Percentiles rank a stretch among this genome's conserved stretches.
Conservation (phyloP, 2,329 filamentous ascomycete genomes). For the Simplicillium sp. region DNA sequence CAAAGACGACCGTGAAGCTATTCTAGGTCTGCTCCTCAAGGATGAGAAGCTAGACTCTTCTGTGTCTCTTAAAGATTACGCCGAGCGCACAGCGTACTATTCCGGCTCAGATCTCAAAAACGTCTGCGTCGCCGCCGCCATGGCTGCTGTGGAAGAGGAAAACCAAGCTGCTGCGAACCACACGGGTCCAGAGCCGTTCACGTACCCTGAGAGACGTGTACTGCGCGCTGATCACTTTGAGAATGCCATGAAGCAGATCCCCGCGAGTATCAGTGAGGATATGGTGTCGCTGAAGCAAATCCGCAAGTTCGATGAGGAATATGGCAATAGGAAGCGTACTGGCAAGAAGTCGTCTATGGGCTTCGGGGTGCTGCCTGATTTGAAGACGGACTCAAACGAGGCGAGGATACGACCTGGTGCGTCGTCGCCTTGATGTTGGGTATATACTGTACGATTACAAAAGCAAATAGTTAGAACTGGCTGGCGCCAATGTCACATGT, state of each 20-base stretch:
- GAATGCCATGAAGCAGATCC: slow-evolving; percentile 77
- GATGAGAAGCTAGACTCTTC: slow-evolving; percentile 53
- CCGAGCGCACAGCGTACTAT: slow-evolving; percentile 63
- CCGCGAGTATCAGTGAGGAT: slow-evolving; percentile 85
- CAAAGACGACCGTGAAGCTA: slow-evolving; percentile 54
- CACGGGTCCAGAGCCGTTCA: slow-evolving; percentile 32
- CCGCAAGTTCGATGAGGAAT: slow-evolving; percentile 91
- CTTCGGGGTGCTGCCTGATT: slow-evolving; percentile 40
- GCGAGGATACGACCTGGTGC: slow-evolving; percentile 29
- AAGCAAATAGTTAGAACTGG: too few relatives aligned
- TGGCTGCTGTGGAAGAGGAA: slow-evolving; percentile 72
- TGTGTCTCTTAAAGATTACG: slow-evolving; percentile 54
- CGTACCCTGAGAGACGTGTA: slow-evolving; percentile 48
- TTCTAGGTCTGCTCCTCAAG: slow-evolving; percentile 62
- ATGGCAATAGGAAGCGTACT: slow-evolving; percentile 68
- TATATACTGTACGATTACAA: background rate
- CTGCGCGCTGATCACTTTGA: slow-evolving; percentile 69
- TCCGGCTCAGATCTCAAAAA: slow-evolving; percentile 81
- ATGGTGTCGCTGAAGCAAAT: slow-evolving; percentile 82
- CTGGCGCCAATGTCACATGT: too few relatives aligned
- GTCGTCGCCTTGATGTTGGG: background rate
- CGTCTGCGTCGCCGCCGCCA: slow-evolving; percentile 67
- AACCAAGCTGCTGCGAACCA: slow-evolving; percentile 30
- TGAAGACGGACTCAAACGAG: slow-evolving; percentile 29
- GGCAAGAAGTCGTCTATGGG: slow-evolving; percentile 48